Conservation (phyloP, 1,284 basidiomycete species). For the Boletus smithii region DNA sequence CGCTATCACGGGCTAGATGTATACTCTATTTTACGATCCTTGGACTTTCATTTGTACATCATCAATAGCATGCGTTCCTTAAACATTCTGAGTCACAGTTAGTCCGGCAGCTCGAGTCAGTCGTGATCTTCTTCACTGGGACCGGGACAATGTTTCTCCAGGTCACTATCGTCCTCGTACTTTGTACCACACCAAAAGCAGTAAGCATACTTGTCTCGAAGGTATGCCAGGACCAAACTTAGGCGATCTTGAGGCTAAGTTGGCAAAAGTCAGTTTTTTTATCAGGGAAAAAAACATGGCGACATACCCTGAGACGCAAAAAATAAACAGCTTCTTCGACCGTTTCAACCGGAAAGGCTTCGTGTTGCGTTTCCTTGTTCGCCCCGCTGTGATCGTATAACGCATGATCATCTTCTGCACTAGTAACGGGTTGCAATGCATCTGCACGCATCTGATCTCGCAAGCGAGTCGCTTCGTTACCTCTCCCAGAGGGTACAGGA, state of each 20-base stretch:
- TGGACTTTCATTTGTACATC: constrained; percentile 35
- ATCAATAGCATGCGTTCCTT: constrained; percentile 29
- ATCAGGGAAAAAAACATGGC: constrained; percentile 5
- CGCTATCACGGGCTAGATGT: constrained; percentile 20
- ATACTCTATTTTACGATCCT: constrained; percentile 17
- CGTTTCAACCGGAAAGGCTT: constrained; percentile 49
- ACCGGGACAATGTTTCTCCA: constrained; percentile 71
- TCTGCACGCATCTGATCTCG: constrained; percentile 67
- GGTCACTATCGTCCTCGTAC: constrained; percentile 60
- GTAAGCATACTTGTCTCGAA: constrained; percentile 68
- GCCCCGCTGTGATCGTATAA: constrained; percentile 21
- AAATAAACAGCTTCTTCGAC: constrained; percentile 67
- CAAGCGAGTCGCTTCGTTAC: constrained; percentile 48
- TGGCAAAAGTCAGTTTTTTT: constrained; percentile 12
- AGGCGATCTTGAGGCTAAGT: constrained; percentile 67
- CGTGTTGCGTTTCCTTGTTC: constrained; percentile 22
- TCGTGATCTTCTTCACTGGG: constrained; percentile 75
- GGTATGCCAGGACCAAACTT: constrained; percentile 63
- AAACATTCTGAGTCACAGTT: constrained; percentile 1
- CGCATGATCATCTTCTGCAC: constrained; percentile 29
- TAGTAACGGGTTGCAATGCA: constrained; percentile 51
- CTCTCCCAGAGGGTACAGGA: constrained; percentile 20
- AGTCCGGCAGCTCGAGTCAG: constrained; percentile 40
- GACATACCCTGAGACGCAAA: constrained; percentile 59
- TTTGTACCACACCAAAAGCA: constrained; percentile 87